phyloP scores from a whole-genome alignment of 2,329 filamentous ascomycete species.

The Tolypocladium inflatum region DNA sequence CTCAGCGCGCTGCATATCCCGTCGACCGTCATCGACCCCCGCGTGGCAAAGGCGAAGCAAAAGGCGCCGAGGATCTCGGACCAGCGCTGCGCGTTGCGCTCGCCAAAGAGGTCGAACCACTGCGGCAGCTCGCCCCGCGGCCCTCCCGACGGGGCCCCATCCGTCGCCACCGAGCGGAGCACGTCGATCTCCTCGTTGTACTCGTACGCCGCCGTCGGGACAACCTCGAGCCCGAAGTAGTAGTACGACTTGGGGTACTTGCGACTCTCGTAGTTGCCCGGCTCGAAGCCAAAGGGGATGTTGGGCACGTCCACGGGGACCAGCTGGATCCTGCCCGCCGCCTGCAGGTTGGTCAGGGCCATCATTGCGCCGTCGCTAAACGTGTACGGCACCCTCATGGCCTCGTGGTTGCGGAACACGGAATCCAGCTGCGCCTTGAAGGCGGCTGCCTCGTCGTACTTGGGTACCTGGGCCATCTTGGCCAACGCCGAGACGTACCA shows the following conservation, averaged over 20 bases:
- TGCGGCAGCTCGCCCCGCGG: constrained; percentile 49
- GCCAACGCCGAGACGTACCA: constrained; percentile 46
- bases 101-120: constrained; percentile 62
- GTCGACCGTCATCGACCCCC: constrained; percentile 44
- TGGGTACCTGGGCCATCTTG: constrained; percentile 43
- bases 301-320: constrained; percentile 44
- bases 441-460: constrained; percentile 46
- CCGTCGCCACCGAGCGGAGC: constrained; percentile 21
- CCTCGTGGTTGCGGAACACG: constrained; percentile 33
- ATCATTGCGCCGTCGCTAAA: constrained; percentile 57
- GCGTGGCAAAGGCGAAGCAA: constrained; percentile 51
- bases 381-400: constrained; percentile 41
- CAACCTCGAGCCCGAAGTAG: constrained; percentile 51
- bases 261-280: constrained; percentile 61
- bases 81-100: constrained; percentile 52
- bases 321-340: constrained; percentile 45
- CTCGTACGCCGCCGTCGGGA: constrained; percentile 54
- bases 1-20: constrained; percentile 46
- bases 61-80: constrained; percentile 52
- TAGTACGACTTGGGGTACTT: constrained; percentile 57
- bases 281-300: constrained; percentile 62
- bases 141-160: constrained; percentile 32
- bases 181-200: constrained; percentile 41
- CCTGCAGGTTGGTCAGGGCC: constrained; percentile 57
- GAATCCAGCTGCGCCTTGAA: constrained; percentile 53